Conservation (phyloP, 257 asterid genomes). For the Solanum virginianum region DNA sequence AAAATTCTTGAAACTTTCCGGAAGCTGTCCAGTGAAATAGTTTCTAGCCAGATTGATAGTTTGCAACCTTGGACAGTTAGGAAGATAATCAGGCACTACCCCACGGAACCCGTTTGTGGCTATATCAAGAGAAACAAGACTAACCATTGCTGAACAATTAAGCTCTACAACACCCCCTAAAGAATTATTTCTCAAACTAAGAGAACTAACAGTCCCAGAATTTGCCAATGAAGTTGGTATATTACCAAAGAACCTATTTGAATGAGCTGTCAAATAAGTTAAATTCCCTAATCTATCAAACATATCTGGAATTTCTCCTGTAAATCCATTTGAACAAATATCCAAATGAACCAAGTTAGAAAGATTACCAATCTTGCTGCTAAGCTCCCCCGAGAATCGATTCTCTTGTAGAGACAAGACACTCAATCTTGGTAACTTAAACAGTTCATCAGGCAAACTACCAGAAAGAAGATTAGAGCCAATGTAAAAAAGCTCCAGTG, state of each 20-base stretch:
- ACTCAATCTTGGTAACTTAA: slow-evolving; percentile 26
- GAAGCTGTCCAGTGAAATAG: slow-evolving; percentile 48
- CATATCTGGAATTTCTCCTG: slow-evolving; percentile 50
- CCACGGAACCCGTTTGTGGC: slow-evolving; percentile 55
- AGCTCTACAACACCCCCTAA: slow-evolving; percentile 37
- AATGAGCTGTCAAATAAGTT: slow-evolving; percentile 51
- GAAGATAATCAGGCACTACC: slow-evolving; percentile 43
- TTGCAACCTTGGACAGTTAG: slow-evolving; percentile 35
- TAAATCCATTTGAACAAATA: slow-evolving; percentile 40
- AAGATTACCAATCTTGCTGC: slow-evolving; percentile 43
- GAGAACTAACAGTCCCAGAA: slow-evolving; percentile 29
- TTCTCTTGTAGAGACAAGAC: slow-evolving; percentile 42
- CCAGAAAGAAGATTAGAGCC: slow-evolving; percentile 42
- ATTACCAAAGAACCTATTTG: slow-evolving; percentile 40
- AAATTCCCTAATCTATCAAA: slow-evolving; percentile 33
- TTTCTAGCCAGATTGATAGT: slow-evolving; percentile 47
- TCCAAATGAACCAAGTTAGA: slow-evolving; percentile 45
- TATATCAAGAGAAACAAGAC: slow-evolving; percentile 59
- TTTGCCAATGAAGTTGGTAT: slow-evolving; percentile 57
- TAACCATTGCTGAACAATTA: slow-evolving; percentile 64
- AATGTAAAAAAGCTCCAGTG: slow-evolving; percentile 37
- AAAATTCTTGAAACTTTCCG: slow-evolving; percentile 58
- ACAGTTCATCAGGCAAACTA: slow-evolving; percentile 50
- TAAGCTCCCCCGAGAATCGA: slow-evolving; percentile 40
- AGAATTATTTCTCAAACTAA: slow-evolving; percentile 65